phyloP scores from a whole-genome alignment of 805 yeast species.

The Kuraishia piskuri region DNA sequence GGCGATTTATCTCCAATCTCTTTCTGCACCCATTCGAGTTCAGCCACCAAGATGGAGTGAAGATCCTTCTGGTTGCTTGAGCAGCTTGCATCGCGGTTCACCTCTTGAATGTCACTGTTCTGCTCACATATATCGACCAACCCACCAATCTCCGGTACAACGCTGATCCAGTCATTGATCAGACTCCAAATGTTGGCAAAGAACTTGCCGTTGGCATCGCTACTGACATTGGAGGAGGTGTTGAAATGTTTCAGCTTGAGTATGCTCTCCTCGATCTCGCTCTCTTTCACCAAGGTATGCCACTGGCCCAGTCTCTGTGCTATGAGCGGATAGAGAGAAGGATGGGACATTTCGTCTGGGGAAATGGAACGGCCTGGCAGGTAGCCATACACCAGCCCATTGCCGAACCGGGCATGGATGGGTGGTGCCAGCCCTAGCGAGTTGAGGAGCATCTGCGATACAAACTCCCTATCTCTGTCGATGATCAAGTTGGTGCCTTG shows the following conservation, averaged over 20 bases:
- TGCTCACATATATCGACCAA: conserved; percentile 26
- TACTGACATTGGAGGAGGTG: conserved; percentile 10
- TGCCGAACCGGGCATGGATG: conserved; percentile 57
- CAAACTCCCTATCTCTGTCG: conserved; percentile 67
- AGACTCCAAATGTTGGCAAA: conserved; percentile 50
- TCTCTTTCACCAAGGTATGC: conserved; percentile 44
- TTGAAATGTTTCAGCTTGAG: conserved; percentile 26
- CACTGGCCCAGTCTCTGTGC: conserved; percentile 64
- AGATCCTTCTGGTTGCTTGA: conserved; percentile 2
- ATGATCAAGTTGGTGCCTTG: conserved; percentile 64
- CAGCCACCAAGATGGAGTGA: conserved; percentile 33
- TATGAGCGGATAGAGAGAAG: conserved; percentile 42
- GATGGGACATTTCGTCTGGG: conserved; percentile 42
- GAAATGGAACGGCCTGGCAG: conserved; percentile 55
- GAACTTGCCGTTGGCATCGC: conserved; percentile 15
- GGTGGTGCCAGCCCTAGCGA: conserved; percentile 59
- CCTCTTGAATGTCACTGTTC: conserved; percentile 20
- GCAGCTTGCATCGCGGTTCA: neutral
- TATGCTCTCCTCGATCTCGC: conserved; percentile 38
- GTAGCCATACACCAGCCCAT: conserved; percentile 67
- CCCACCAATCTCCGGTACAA: conserved; percentile 44
- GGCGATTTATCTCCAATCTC: conserved; percentile 38
- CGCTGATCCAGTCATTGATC: conserved; percentile 51
- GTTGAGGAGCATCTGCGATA: conserved; percentile 56
- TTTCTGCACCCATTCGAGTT: conserved; percentile 45